phyloP scores from a whole-genome alignment of 2,329 filamentous ascomycete genomes.

The Amylocarpus encephaloides region DNA sequence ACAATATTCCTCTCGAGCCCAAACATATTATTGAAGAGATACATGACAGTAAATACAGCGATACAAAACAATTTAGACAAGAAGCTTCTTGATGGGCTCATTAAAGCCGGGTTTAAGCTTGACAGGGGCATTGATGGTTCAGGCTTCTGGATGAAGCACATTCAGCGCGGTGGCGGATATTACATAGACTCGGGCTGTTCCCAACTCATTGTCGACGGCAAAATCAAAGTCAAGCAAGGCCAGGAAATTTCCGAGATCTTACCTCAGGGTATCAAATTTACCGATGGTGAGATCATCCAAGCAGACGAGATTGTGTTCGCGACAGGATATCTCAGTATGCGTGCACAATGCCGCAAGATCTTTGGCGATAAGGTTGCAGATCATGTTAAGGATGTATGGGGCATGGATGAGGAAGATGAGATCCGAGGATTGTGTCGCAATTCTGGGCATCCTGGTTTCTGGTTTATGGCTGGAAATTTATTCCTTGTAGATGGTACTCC shows the following conservation, averaged over 20 bases:
- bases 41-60: constrained; percentile 43
- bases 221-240: constrained; percentile 46
- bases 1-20: constrained; percentile 52
- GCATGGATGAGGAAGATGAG: constrained; percentile 43
- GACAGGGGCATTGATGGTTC: constrained; percentile 50
- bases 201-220: constrained; percentile 46
- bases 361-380: constrained; percentile 46
- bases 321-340: constrained; percentile 48
- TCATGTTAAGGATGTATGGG: constrained; percentile 42
- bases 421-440: constrained; percentile 41
- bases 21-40: constrained; percentile 50
- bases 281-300: constrained; percentile 40
- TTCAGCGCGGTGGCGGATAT: constrained; percentile 53
- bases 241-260: constrained; percentile 41
- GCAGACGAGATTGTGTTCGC: constrained; percentile 48
- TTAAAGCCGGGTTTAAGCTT: constrained; percentile 50
- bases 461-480: constrained; percentile 47
- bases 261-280: constrained; percentile 33
- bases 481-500: constrained; percentile 43
- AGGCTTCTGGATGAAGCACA: constrained; percentile 53
- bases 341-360: constrained; percentile 41
- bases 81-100: constrained; percentile 41
- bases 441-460: constrained; percentile 43
- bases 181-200: constrained; percentile 51
- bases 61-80: constrained; percentile 34